Base-by-base conservation (phyloP, 2,329 filamentous ascomycete genomes). In the Aspergillus udagawae region DNA sequence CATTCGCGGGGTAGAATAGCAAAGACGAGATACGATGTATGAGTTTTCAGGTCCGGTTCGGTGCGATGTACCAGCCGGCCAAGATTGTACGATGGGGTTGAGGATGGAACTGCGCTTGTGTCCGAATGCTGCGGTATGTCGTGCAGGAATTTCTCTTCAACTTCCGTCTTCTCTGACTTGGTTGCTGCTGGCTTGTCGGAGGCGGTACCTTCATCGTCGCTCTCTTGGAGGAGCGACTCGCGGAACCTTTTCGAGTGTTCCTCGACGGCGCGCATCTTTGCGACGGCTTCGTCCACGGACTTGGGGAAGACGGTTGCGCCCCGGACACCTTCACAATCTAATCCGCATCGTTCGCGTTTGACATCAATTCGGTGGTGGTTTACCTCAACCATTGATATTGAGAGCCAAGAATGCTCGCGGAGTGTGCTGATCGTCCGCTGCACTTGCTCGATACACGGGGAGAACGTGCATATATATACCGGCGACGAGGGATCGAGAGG, bases 11-110 rank as follows among this genome's bases (percentile, higher is more conserved):
- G 93, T 59, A 99, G 76, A 3, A 94, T 79, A 0, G 94, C 94
- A 77, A 99, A 99, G 4, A 95, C 89, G 4, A 99, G 82, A 72
- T 99, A 99, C n/a, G 90, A 94, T 0, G 94, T 99, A 75, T 99
- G 94, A 7, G 90, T 94, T 81, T 96, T 97, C 59, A 97, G 78
- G 68, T 99, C 94, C 0, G 86, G 79, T 76, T 99, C 94, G 0
- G 90, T 86, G 25, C 91, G 84, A 67, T 95, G 91, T 29, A 91
- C 82, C 44, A 97, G 69, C 28, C 85, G 84, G 1, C 94, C 94
- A 60, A 92, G 85, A 70, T 89, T 84, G 77, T 87, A 96, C 1
- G 83, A 73, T 60, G 90, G 73, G 20, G 44, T 47, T 10, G 44
- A 47, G 6, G 23, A 14, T 27, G 44, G 69, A 42, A 27, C 59